Base-by-base conservation (phyloP, 208 protist species). In the Herpetomonas tarakana region DNA sequence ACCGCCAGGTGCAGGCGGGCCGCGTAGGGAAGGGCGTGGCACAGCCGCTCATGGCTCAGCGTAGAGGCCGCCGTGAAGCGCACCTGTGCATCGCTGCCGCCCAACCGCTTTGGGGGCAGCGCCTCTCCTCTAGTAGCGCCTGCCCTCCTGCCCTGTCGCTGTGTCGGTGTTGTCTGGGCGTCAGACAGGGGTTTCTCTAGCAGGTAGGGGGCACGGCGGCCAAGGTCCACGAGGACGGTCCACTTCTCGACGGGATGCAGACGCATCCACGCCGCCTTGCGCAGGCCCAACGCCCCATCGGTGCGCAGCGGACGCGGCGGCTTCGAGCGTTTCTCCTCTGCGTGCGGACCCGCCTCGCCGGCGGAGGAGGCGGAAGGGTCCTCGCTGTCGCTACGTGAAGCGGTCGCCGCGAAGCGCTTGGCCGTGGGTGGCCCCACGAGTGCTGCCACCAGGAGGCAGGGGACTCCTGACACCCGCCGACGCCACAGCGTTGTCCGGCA, bases 191-290 rank as follows among this genome's bases (percentile, higher is more conserved):
- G 60, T 12, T 31, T 67, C 52, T 81, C 69, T 30, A 91, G 71
- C 45, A 91, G 52, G 38, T 74, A 71, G 6, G 78, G 76, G 0
- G 64, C 68, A 6, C 78, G 72, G 4, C 85, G 73, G 2, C 73
- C 85, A 21, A 88, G 58, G 53, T 92, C 85, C 1, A 88, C 71
- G 39, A 92, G 68, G 19, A 58, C 67, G 0, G 85, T 92, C 85
- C 81, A 88, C 44, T 86, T 86, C 66, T 78, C 69, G 2, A 92
- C 81, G 0, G 85, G 85, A 50, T 92, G 58, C 54, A 88, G 70
- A 16, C 68, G 67, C 54, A 86, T 64, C 85, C 85, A 92, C 30
- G 45, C 21, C 9, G 73, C 58, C 22, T 69, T 67, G n/a, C 71
- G 65, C 16, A 84, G 68, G 27, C 60, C 7, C 24, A 14, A 16